A percentile compares a stretch with the other conserved stretches of the same genome.
Evolutionary conservation across 345 rosid genomes (phyloP).

Genomic region (Citrus mangshanensis): DNA sequence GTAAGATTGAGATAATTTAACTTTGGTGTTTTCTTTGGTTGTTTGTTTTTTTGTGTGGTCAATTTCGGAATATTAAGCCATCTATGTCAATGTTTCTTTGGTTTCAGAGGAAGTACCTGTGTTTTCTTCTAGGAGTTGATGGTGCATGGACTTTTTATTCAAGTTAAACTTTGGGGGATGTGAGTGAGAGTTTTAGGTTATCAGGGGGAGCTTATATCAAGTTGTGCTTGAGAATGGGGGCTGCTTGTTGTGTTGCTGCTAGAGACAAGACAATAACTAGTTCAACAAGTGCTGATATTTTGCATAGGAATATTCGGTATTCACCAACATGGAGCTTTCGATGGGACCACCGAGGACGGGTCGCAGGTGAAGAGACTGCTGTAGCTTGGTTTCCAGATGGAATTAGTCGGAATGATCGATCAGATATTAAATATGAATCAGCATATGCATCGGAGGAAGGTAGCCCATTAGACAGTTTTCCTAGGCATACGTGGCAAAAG

Average conservation of each 20-base stretch:
- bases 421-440: slow-evolving; percentile 57
- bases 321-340: slow-evolving; percentile 94
- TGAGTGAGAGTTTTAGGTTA: slow-evolving; percentile 21
- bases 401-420: slow-evolving; percentile 45
- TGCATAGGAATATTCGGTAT: slow-evolving; percentile 64
- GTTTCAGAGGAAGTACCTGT: slow-evolving; percentile 5
- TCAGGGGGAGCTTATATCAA: slow-evolving; percentile 13
- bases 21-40: not conserved
- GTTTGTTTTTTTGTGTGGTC: not conserved
- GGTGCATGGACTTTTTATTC: slow-evolving; percentile 4
- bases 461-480: slow-evolving; percentile 55
- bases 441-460: slow-evolving; percentile 66
- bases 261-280: slow-evolving; percentile 73
- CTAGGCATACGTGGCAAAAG: slow-evolving; percentile 54
- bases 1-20: not conserved
- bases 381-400: slow-evolving; percentile 70
- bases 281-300: slow-evolving; percentile 52
- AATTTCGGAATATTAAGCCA: not conserved
- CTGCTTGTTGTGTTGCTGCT: slow-evolving; percentile 96
- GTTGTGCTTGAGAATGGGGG: slow-evolving; percentile 62
- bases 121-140: slow-evolving; percentile 5
- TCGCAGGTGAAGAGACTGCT: slow-evolving; percentile 90
- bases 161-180: slow-evolving; percentile 17
- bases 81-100: not conserved
- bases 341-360: slow-evolving; percentile 97